Base-by-base conservation (phyloP, 164 flowering plant species). In the Aristolochia contorta region DNA sequence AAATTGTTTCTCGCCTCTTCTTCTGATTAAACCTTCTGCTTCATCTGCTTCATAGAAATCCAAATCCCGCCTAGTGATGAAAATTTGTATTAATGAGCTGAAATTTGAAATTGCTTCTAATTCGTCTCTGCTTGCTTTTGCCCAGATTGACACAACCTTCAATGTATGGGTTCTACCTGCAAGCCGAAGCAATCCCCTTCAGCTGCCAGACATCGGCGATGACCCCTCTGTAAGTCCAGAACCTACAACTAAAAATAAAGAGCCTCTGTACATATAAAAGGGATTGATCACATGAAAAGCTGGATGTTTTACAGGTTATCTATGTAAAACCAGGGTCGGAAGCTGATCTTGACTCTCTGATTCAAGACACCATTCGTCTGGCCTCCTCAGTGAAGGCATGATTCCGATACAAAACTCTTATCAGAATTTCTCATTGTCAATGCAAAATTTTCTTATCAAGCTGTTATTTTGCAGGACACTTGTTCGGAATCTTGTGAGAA, bases 311-410 rank as follows among this genome's bases (percentile, higher is more conserved):
- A 70, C 85, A 88, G 96, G 96, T 88, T 18, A 86, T 86, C 55
- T 89, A 85, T 67, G 91, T 85, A 51, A 91, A 76, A 60, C 98
- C 96, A 0, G 96, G 96, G 60, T 54, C 63, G 54, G 90, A 89
- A 77, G 98, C 84, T 61, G 79, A 82, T 65, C 81, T 91, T 15
- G 98, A 85, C 70, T 67, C 96, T 10, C 70, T 91, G 16, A 56
- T 91, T 53, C 89, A 78, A 60, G 98, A 91, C 57, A 80, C 96
- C 0, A 71, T 91, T 63, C 73, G 96, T 59, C 88, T 91, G 16
- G 72, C 77, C 12, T 65, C 76, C 56, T 78, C 91, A 22, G 80
- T 76, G 6, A 78, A 86, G 65, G 94, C 78, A 81, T 12, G 69
- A 16, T 12, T 9, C 16, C 27, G 45, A 2, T 61, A n/a, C n/a